Percentiles rank a stretch among this genome's conserved stretches.
Conservation (phyloP, 306 rosid species). For the Quercus gilva region DNA sequence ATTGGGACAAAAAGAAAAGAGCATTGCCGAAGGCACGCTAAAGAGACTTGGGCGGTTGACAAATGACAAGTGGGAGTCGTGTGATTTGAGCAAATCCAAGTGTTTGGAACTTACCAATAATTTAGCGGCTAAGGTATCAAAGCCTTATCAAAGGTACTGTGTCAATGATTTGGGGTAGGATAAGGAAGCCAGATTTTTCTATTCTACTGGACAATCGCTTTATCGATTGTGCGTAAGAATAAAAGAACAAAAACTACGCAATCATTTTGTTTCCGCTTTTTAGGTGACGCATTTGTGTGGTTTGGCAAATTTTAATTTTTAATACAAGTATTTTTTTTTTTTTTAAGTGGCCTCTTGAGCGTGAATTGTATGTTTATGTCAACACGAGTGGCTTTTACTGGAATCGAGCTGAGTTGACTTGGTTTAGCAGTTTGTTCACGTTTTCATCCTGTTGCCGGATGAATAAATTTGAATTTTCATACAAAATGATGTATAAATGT, state of each 20-base stretch:
- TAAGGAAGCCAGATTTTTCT: neutral
- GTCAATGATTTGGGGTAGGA: neutral
- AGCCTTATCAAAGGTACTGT: neutral
- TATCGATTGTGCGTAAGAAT: neutral
- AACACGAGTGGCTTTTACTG: neutral
- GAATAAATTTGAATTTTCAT: too few relatives aligned
- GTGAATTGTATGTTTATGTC: neutral
- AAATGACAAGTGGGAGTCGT: neutral
- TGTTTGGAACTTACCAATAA: neutral
- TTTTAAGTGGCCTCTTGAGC: too few relatives aligned
- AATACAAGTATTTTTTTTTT: too few relatives aligned
- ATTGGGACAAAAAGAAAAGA: too few relatives aligned
- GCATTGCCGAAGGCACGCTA: too few relatives aligned
- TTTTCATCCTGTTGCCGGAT: too few relatives aligned
- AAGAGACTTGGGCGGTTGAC: neutral
- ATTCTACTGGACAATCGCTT: neutral
- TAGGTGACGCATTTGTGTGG: too few relatives aligned
- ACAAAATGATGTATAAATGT: too few relatives aligned
- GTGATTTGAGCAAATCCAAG: neutral
- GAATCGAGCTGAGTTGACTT: neutral
- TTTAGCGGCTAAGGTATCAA: neutral
- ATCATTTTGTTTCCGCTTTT: neutral
- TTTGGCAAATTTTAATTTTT: too few relatives aligned
- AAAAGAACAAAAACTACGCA: neutral
- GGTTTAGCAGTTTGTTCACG: neutral